Conservation (phyloP, 257 asterid species). For the Linaria vulgaris region DNA sequence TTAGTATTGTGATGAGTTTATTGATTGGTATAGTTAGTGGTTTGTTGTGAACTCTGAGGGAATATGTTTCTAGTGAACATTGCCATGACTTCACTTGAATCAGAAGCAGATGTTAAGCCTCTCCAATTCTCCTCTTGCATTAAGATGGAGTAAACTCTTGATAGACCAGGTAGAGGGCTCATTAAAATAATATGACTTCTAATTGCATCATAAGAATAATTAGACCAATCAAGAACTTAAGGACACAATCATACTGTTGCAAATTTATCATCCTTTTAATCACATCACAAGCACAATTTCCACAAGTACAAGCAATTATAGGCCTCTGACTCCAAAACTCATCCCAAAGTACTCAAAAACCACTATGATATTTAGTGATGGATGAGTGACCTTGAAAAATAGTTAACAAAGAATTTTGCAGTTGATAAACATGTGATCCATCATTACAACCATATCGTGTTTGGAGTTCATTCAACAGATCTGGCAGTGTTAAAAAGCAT, state of each 20-base stretch:
- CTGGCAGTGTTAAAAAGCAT: too few species aligned
- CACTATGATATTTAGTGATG: background rate
- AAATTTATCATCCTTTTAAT: background rate
- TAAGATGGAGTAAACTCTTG: background rate
- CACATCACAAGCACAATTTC: background rate
- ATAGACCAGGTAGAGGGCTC: background rate
- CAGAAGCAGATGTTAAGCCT: background rate
- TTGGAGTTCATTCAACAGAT: background rate
- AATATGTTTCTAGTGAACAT: background rate
- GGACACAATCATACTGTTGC: background rate
- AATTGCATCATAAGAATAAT: background rate
- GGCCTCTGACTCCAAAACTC: background rate
- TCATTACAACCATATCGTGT: background rate
- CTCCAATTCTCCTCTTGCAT: background rate
- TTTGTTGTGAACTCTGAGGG: too few species aligned
- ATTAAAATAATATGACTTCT: background rate
- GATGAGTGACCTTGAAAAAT: background rate
- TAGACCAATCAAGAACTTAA: background rate
- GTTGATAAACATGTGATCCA: background rate
- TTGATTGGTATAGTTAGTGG: too few species aligned
- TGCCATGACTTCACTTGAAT: background rate
- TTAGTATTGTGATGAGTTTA: too few species aligned
- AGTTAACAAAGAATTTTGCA: background rate
- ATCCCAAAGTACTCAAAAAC: background rate
- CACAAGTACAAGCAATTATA: background rate